These are phyloP conservation scores for Dendrobium officinale DNA, from an alignment of 106 monocot genomes.

Conservation along the genomic window DNA sequence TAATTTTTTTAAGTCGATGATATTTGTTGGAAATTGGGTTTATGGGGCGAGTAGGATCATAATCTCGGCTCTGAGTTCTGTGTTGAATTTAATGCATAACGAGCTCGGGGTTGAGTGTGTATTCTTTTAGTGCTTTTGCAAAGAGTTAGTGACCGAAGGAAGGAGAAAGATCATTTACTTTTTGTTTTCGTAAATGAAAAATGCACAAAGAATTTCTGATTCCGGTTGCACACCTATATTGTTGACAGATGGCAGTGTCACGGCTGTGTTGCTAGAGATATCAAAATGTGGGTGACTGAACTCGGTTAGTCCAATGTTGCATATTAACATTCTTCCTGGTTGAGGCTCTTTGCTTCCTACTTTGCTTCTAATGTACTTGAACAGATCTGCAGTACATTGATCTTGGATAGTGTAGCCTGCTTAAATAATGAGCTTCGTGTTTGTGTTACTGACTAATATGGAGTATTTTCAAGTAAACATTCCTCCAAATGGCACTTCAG, in stretches of 20 bases:
- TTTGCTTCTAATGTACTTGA: neutral
- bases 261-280: neutral
- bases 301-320: neutral
- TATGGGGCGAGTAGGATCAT: neutral
- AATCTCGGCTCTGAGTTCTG: neutral
- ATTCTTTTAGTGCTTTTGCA: neutral
- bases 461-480: neutral
- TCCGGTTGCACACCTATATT: neutral
- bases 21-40: neutral
- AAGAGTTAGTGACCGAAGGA: neutral
- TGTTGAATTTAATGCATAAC: neutral
- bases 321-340: neutral
- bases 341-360: neutral
- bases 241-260: neutral
- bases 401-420: neutral
- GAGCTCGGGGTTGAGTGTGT: neutral
- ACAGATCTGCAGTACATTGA: neutral
- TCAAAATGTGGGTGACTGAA: neutral
- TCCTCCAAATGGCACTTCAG: neutral
- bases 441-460: neutral
- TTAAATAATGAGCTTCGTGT: neutral
- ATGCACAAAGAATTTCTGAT: neutral
- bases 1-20: constrained; percentile 4
- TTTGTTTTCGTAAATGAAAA: neutral
- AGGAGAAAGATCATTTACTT: neutral